Evolutionary conservation across 371 early-diverging fungal genomes (phyloP), one percentile per base, ranked within the genome.

Genomic region (Enteropsectra breve): DNA sequence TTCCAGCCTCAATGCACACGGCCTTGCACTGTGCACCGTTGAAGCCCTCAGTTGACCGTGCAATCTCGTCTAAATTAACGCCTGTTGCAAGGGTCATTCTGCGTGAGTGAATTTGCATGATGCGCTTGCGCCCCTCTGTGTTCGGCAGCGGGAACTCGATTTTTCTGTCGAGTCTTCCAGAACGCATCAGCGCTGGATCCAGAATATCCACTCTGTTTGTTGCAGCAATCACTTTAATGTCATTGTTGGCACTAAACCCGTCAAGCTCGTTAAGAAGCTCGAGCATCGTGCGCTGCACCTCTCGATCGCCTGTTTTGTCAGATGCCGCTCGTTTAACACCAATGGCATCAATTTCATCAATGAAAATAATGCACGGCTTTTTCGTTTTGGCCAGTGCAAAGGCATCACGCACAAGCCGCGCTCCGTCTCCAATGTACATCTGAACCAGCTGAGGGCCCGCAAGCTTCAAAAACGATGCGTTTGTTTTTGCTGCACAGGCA

Each of bases 1-100:
- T 97, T 70, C 99, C 94, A 13, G 95, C 95, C 80, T 94, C 95
- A 50, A 94, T 94, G 82, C 96, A 97, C 36, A 97, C 88, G 38
- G 98, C 97, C 80, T 96, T 96, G 84, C 91, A 92, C 80, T 97
- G 96, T 37, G 98, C 98, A 37, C 97, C 99, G 74, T 95, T 97
- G 77, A 97, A 97, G 75, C 97, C 97, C 74, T 96, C 96, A 75
- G 96, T 94, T 55, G 87, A 87, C 62, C 97, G 81, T 1, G 97
- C 88, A 57, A 99, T 83, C 82, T 97, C 97, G 34, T 93, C 94
- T 85, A 90, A 96, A 83, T 97, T 94, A 66, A 97, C 94, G 78
- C 90, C 86, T n/a, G 84, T 78, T 21, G 84, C 84, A 36, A 95
- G 88, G 38, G 86, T 90, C 98, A 99, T 97, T 81, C 95, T 96